Conservation (phyloP, 2,329 filamentous ascomycete genomes). For the Alternaria sp. region DNA sequence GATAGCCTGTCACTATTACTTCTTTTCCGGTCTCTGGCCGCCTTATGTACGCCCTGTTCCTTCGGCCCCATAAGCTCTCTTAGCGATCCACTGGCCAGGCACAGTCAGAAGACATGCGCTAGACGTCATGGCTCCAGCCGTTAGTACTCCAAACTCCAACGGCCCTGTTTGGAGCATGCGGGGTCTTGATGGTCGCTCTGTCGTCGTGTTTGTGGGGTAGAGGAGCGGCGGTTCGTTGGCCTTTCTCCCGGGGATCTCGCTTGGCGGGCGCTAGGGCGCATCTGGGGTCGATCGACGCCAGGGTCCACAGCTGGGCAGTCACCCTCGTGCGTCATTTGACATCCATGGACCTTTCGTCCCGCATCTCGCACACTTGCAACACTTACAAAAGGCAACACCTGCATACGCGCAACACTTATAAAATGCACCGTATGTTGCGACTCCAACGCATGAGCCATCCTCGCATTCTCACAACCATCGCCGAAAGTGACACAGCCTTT, state of each 20-base stretch:
- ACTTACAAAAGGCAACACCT: not conserved
- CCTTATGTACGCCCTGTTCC: not conserved
- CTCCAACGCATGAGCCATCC: not conserved
- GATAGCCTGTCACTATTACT: not conserved
- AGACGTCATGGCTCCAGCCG: not conserved
- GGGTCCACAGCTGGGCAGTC: not conserved
- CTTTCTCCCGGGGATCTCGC: constrained; percentile 1
- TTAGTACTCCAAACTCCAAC: no score
- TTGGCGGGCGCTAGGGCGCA: not conserved
- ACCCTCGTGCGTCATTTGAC: constrained; percentile 1
- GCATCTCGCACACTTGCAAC: no score
- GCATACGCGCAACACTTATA: no score
- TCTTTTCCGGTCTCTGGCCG: not conserved
- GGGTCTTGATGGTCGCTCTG: not conserved
- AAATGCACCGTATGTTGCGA: no score
- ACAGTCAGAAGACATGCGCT: not conserved
- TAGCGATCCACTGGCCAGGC: not conserved
- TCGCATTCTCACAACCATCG: no score
- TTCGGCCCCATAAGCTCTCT: not conserved
- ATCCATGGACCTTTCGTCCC: no score
- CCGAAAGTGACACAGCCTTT: no score
- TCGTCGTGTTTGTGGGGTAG: constrained; percentile 1
- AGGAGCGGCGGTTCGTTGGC: not conserved
- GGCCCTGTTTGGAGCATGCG: not conserved
- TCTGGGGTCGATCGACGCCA: not conserved